Conservation (phyloP, 2,329 filamentous ascomycete genomes). For the Sclerotinia spermophila region DNA sequence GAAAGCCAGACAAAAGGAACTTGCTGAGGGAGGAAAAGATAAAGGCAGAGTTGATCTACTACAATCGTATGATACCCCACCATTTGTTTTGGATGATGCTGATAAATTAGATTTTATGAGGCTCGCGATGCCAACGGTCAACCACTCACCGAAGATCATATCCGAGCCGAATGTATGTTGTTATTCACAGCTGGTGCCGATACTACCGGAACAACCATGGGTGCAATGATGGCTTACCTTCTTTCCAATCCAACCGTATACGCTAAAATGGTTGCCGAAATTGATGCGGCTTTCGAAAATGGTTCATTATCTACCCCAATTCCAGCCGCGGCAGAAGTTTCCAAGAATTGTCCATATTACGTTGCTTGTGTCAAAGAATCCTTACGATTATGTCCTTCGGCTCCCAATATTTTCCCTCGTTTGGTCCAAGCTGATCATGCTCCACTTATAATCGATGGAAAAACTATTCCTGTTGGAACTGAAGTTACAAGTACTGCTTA, state of each 20-base stretch:
- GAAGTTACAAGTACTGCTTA: conserved; percentile 14
- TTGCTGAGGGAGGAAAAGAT: conserved; percentile 46
- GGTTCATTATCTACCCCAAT: conserved; percentile 1
- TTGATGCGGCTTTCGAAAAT: conserved; percentile 2
- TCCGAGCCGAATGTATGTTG: conserved; percentile 13
- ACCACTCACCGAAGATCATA: conserved; percentile 5
- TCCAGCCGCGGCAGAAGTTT: background rate
- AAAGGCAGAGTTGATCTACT: conserved; percentile 49
- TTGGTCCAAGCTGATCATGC: conserved; percentile 8
- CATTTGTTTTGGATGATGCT: background rate
- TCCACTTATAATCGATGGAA: conserved; percentile 11
- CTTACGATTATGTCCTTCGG: conserved; percentile 5
- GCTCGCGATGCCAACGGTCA: background rate
- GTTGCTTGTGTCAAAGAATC: conserved; percentile 19
- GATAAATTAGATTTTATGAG: conserved; percentile 11
- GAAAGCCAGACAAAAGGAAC: conserved; percentile 45
- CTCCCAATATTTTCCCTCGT: conserved; percentile 14
- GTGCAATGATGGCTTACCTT: conserved; percentile 13
- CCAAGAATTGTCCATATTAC: conserved; percentile 13
- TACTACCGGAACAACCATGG: conserved; percentile 13
- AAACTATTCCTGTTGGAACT: conserved; percentile 8
- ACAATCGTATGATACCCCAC: conserved; percentile 42
- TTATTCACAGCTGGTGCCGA: conserved; percentile 14
- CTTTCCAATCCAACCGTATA: conserved; percentile 6
- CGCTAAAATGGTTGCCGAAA: conserved; percentile 6